Conservation (phyloP, 345 rosid genomes). For the Firmiana major region DNA sequence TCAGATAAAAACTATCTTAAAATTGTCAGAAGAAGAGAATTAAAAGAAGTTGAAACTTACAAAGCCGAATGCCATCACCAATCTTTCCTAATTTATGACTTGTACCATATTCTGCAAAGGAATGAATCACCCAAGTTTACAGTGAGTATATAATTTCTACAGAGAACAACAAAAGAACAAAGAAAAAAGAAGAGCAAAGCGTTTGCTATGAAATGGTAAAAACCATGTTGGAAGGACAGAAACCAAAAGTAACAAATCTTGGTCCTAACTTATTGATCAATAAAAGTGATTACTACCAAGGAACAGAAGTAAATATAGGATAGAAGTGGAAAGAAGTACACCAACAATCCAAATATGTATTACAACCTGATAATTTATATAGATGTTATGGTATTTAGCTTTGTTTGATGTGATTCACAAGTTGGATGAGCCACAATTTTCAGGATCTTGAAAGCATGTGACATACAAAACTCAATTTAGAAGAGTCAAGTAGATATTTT, state of each 20-base stretch:
- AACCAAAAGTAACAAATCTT: background rate
- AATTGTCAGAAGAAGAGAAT: background rate
- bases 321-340: too few species aligned
- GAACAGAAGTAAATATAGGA: too few species aligned
- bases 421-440: too few species aligned
- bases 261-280: too few species aligned
- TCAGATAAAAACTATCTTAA: background rate
- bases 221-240: background rate
- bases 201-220: background rate
- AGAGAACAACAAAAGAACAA: background rate
- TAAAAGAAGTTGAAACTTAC: conserved; percentile 43
- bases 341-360: too few species aligned
- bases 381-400: too few species aligned
- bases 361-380: too few species aligned
- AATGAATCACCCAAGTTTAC: background rate
- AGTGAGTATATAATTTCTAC: background rate
- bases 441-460: too few species aligned
- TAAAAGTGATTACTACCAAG: too few species aligned
- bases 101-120: conserved; percentile 73
- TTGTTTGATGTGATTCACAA: too few species aligned
- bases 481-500: background rate
- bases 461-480: too few species aligned
- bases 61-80: conserved; percentile 85
- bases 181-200: background rate
- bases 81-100: conserved; percentile 66